These are phyloP conservation scores for Meredithiella fracta DNA, from an alignment of 2,329 filamentous ascomycete species.

Conservation along the genomic window DNA sequence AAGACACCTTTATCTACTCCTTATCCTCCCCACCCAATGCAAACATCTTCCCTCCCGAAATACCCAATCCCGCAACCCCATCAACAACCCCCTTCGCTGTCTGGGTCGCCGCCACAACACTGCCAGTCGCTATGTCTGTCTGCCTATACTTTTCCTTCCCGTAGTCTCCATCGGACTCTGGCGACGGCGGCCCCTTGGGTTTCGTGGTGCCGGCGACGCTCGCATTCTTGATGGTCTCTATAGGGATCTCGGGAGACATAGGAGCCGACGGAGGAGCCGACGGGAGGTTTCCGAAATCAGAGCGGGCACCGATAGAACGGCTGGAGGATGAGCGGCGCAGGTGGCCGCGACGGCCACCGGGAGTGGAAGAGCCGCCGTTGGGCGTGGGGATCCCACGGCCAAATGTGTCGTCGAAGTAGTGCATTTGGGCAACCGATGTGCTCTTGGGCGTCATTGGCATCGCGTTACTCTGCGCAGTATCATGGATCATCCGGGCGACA, in stretches of 20 bases:
- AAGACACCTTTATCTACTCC: neutral
- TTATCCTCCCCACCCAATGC: neutral
- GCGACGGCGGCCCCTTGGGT: neutral
- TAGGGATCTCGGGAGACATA: neutral
- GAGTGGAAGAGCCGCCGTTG: neutral
- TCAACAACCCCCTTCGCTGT: neutral
- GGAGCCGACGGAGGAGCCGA: neutral
- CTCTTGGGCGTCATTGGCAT: conserved; percentile 83
- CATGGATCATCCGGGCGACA: conserved; percentile 93
- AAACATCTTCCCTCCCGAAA: neutral
- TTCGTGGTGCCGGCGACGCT: too few relatives aligned
- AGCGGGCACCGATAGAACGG: conserved; percentile 68
- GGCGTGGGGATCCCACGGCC: conserved; percentile 23
- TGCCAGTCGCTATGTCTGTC: neutral
- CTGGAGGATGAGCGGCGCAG: conserved; percentile 66
- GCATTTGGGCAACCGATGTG: conserved; percentile 63
- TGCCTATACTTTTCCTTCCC: neutral
- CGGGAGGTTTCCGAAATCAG: conserved; percentile 43
- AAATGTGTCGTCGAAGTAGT: conserved; percentile 92
- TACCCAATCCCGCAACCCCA: neutral
- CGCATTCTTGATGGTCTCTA: conserved; percentile 1
- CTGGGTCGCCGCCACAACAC: neutral
- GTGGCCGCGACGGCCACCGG: neutral
- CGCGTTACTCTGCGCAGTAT: conserved; percentile 84
- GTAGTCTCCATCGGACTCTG: neutral